Evolutionary conservation across 2,329 filamentous ascomycete species (phyloP), one percentile per base, ranked within the genome.

Genomic region (Sclerotinia sclerotiorum): DNA sequence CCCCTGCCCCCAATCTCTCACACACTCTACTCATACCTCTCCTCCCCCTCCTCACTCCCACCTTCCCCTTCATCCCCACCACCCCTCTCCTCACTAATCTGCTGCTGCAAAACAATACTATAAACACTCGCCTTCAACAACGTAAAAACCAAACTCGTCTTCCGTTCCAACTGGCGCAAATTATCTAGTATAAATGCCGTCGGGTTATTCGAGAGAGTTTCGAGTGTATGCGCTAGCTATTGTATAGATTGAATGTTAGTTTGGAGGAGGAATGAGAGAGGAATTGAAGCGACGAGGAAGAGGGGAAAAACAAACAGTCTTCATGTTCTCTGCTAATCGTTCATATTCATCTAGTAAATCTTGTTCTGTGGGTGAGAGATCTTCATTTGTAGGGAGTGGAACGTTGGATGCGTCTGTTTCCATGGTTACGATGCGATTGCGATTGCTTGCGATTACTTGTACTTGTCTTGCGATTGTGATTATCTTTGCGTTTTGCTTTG

Each of bases 101-200:
- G 92, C 85, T 98, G 94, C 85, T 99, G 94, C 82, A 99, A 80
- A 70, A 99, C 94, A 82, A 99, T 99, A 78, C 92, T 97, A 82
- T 99, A 99, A 72, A 99, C 95, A 79, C 94, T 98, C 24, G 95
- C 94, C 83, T 99, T 99, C 78, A 99, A 85, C 78, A 98, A 81
- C 71, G 95, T 99, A 80, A 97, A 98, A 29, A 97, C 94, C 67
- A 97, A 83, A 73, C 93, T 93, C 55, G 94, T 97, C 84, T 98
- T 97, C 74, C 95, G 85, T 83, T 99, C 95, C 67, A 99, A 83
- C 55, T 94, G 89, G 66, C 95, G 85, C 74, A 99, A 84, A 11
- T 92, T 90, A 79, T 99, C 93, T 65, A 96, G 85, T 68, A 96
- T 94, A 73, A 91, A 92, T 8, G 90, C 90, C 29, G 92, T 90